Evolutionary conservation across 2,329 filamentous ascomycete species (phyloP), one percentile per base, ranked within the genome.

Genomic region (Septoria linicola): DNA sequence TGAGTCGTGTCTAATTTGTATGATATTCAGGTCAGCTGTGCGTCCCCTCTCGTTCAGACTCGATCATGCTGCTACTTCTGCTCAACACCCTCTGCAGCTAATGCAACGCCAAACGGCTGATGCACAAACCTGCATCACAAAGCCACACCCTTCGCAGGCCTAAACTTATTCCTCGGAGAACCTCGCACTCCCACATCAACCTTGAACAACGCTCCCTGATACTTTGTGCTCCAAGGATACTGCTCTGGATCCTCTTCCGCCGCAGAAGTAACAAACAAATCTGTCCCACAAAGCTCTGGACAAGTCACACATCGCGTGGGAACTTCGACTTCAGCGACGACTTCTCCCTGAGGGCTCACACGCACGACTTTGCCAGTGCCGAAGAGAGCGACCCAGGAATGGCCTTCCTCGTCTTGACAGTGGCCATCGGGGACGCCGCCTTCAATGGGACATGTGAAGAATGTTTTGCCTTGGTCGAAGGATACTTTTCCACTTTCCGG

Each of bases 311-410:
- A 87, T 55, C 79, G 78, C 10, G 90, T 95, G 3, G 90, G 89
- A 58, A 95, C 73, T 49, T 74, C 77, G 57, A 96, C 77, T 72
- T 89, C 81, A 5, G 88, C 89, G 4, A 91, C 76, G 23, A 95
- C 71, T 63, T 83, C 74, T 2, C 89, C 89, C 43, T 79, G 70
- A 3, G 83, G 81, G 41, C 80, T 82, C 64, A 96, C 85, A 67
- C 87, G 82, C 59, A 95, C 73, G 19, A 96, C 88, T 54, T 82
- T 80, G 53, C 80, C 76, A 56, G 86, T 87, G 47, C 89, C 89
- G 66, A 89, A 93, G n/a, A 93, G 77, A 6, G 89, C 88, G 55
- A 87, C 84, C 91, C 92, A 96, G 63, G 96, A 78, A 72, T 87
- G 85, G n/a, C 89, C 90, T 48, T 95, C 82, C 36, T 79, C 80